Evolutionary conservation across 805 yeast genomes (phyloP), one percentile per base, ranked within the genome.

Genomic region (Brettanomyces custersianus): DNA sequence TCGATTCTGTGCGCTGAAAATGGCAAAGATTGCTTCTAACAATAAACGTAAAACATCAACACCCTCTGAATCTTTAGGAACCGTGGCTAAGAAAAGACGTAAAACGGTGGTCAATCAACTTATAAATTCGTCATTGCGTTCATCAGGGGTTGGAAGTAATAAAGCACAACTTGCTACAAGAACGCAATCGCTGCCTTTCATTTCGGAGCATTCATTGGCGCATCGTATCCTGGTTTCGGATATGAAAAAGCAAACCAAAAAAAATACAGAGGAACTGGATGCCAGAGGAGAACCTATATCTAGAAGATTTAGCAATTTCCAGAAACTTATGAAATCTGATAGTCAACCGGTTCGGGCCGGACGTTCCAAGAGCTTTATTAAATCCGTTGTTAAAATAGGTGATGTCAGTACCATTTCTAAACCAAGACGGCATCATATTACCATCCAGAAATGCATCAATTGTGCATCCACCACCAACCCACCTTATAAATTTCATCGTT

Each of bases 1-100:
- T 35, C 68, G 71, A 43, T 62, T 77, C 65, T 68, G 42, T 33
- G 44, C 49, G 3, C 45, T 51, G 6, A 24, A 31, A 40, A 43
- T 23, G 36, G 17, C 20, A 19, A 5, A 17, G 34, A 13, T 12
- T 31, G 33, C 12, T n/a, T n/a, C 31, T 9, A 12, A 24, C 19
- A 33, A 33, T 13, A 10, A 11, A 9, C 28, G 21, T 12, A 6
- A 16, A 3, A 29, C 35, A 12, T 26, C 37, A 5, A 38, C 41
- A 22, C 19, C 46, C 22, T 20, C 36, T 4, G 25, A 43, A 18
- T 34, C 36, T 8, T 35, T 29, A 7, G 20, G 35, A n/a, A 29
- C 20, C 10, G 44, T 38, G n/a, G 35, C 39, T 18, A 36, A 36
- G 33, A 45, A 47, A 25, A 49, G 47, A 4, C 37, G 29, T 27